Evolutionary conservation across 345 rosid species (phyloP).

Genomic region (Eucalyptus cloeziana): DNA sequence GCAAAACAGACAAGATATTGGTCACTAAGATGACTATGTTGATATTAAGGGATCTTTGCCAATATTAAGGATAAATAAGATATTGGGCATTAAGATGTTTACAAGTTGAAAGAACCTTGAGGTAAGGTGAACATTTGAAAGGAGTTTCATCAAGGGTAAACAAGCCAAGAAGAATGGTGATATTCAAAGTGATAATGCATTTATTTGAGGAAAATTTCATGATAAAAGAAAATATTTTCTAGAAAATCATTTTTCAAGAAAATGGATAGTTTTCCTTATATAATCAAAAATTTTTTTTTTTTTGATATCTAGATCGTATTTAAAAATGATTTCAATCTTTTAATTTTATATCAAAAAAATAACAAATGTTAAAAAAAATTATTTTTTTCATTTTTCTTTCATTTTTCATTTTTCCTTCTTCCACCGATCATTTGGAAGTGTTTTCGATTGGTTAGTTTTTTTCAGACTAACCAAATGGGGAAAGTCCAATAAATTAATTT

Average conservation of each 20-base stretch:
- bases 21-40: background rate
- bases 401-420: rapidly evolving
- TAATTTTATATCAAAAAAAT: too few species aligned
- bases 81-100: background rate
- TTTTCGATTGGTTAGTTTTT: background rate
- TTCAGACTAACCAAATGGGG: rapidly evolving
- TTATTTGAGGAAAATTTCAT: too few species aligned
- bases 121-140: background rate
- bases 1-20: background rate
- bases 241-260: rapidly evolving
- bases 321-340: background rate
- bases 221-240: too few species aligned
- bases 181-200: background rate
- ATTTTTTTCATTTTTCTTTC: too few species aligned
- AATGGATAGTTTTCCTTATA: background rate
- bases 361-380: too few species aligned
- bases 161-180: rapidly evolving
- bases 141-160: background rate
- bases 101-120: rapidly evolving
- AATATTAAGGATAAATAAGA: background rate
- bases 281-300: too few species aligned
- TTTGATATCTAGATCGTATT: rapidly evolving
- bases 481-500: background rate
- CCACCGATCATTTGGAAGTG: too few species aligned
- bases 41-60: background rate